Conservation (phyloP, 2,329 filamentous ascomycete species). For the Hansfordia pulvinata region DNA sequence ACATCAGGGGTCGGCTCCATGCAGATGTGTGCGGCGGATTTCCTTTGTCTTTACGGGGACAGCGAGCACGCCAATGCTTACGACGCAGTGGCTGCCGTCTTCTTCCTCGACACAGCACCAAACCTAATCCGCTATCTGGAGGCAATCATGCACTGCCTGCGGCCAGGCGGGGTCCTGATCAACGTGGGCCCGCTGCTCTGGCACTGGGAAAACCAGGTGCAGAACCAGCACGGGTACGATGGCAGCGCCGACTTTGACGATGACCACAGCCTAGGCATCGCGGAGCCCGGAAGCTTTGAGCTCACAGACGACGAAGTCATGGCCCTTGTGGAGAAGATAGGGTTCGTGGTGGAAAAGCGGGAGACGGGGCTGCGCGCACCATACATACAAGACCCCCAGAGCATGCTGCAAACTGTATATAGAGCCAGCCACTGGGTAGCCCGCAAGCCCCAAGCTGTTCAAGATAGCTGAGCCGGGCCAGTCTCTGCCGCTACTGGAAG, state of each 20-base stretch:
- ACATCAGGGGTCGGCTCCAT: conserved; percentile 45
- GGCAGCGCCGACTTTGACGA: conserved; percentile 35
- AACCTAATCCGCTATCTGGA: conserved; percentile 86
- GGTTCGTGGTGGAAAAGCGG: conserved; percentile 59
- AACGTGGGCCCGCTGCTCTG: conserved; percentile 87
- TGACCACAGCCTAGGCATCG: conserved; percentile 52
- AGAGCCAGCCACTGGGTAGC: conserved; percentile 75
- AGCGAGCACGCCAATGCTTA: too few species aligned
- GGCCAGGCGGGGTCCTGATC: conserved; percentile 66
- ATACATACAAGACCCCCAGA: conserved; percentile 75
- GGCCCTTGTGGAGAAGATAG: conserved; percentile 56
- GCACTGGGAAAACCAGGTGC: conserved; percentile 77
- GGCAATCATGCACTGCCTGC: conserved; percentile 66
- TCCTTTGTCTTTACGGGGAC: conserved; percentile 72
- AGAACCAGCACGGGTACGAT: conserved; percentile 39
- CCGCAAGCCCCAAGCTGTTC: too few species aligned
- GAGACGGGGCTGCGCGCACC: conserved; percentile 52
- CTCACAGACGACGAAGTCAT: conserved; percentile 82
- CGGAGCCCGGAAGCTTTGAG: conserved; percentile 81
- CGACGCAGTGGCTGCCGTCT: conserved; percentile 80
- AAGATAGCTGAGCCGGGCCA: too few species aligned
- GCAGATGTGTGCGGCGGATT: conserved; percentile 90
- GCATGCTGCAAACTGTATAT: conserved; percentile 80
- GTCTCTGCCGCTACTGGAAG: too few species aligned
- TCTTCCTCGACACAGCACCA: conserved; percentile 94